Base-by-base conservation (phyloP, 2,329 filamentous ascomycete species). In the Trichoderma asperellum region DNA sequence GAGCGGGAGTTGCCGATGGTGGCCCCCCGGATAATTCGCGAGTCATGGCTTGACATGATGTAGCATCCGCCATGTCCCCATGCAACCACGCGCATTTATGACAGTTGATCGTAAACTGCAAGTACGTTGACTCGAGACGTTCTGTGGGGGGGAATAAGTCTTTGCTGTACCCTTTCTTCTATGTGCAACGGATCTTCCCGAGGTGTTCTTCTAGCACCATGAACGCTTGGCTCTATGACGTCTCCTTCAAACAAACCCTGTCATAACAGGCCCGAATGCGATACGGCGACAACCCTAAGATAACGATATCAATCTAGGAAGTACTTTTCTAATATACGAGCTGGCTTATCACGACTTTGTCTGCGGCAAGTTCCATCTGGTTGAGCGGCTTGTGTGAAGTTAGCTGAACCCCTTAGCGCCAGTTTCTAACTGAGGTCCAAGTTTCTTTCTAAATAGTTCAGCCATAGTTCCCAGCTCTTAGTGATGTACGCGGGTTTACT, bases 31-130 rank as follows among this genome's bases (percentile, higher is more conserved):
- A 14, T 35, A 53, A 29, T 66, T 49, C 53, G 49, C 63, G 63
- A 67, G 63, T 67, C 63, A 67, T 67, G 63, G 10, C 63, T 37
- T n/a, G 14, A 59, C 63, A 66, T 49, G 34, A 21, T 43, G 34
- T 29, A 43, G 63, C 24, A 57, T 53, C 37, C 29, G 59, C 59
- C 43, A 29, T 43, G 14, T 43, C 62, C 47, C 32, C 61, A 34
- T 35, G 53, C 29, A 34, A n/a, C 7, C 27, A 11, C 27, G 27
- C 53, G 27, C 18, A 56, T 56, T 37, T 32, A 27, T 35, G 43
- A 62, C 27, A 43, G 59, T 14, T 49, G n/a, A 49, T 12, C 1
- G 47, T 49, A 49, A 49, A 49, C 14, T 34, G n/a, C 43, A 62
- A 35, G 43, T 32, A 52, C 37, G 4, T 52, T 62, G 59, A 52